Evolutionary conservation across 169 alveolate species (phyloP).

Genomic region (Plasmodium fragile): DNA sequence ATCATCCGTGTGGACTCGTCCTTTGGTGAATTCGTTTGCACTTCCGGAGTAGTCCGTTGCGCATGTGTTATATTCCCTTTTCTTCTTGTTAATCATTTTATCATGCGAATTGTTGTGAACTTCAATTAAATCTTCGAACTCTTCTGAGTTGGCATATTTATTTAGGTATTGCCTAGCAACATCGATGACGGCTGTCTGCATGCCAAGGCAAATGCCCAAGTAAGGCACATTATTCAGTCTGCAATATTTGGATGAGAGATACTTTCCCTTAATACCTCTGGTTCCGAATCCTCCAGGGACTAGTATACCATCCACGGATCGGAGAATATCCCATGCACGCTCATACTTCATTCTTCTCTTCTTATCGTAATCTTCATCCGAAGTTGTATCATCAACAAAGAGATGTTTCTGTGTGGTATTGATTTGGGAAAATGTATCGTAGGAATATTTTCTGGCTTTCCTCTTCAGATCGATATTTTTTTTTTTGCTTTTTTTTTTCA

Average conservation of each 20-base stretch:
- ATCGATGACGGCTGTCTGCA: slow-evolving; percentile 94
- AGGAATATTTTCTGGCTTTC: slow-evolving; percentile 22
- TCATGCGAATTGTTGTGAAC: slow-evolving; percentile 57
- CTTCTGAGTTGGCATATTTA: slow-evolving; percentile 88
- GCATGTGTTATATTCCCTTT: not conserved
- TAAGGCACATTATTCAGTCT: slow-evolving; percentile 90
- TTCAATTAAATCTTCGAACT: slow-evolving; percentile 77
- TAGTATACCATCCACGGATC: slow-evolving; percentile 91
- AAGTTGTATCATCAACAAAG: slow-evolving; percentile 71
- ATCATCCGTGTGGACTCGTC: not conserved
- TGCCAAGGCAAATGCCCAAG: slow-evolving; percentile 96
- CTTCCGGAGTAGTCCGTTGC: not conserved
- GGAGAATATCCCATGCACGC: slow-evolving; percentile 84
- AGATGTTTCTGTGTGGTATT: slow-evolving; percentile 2
- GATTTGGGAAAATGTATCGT: slow-evolving; percentile 5
- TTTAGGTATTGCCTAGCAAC: slow-evolving; percentile 86
- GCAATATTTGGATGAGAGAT: slow-evolving; percentile 90
- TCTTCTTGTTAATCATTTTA: slow-evolving; percentile 76
- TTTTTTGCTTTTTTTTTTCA: slow-evolving; percentile 74
- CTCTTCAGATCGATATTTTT: slow-evolving; percentile 36
- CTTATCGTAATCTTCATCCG: slow-evolving; percentile 76
- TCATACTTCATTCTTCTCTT: slow-evolving; percentile 72
- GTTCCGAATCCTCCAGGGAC: slow-evolving; percentile 97
- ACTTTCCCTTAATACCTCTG: slow-evolving; percentile 94
- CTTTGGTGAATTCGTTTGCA: not conserved